Evolutionary conservation across 2,329 filamentous ascomycete genomes (phyloP).

Genomic region (Aspergillus sp.): DNA sequence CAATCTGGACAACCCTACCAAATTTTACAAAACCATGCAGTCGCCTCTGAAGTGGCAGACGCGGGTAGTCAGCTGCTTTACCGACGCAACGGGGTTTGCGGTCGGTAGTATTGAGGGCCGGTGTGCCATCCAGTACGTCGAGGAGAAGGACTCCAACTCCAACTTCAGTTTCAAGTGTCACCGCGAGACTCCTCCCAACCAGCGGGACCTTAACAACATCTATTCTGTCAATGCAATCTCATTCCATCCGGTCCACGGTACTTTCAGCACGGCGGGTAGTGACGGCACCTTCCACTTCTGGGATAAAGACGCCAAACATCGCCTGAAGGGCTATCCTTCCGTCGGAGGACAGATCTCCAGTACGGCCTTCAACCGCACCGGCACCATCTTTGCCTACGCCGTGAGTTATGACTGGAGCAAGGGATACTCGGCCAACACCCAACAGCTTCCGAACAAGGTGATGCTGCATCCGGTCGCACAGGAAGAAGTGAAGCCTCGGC

Average conservation of each 20-base stretch:
- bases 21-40: constrained; percentile 94
- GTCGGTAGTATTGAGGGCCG: constrained; percentile 96
- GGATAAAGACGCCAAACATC: constrained; percentile 88
- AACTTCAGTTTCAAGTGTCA: constrained; percentile 99
- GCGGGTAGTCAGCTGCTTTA: constrained; percentile 89
- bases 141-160: constrained; percentile 85
- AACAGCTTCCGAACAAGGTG: constrained; percentile 69
- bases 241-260: constrained; percentile 94
- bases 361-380: constrained; percentile 86
- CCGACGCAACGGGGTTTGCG: constrained; percentile 86
- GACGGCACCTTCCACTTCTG: constrained; percentile 82
- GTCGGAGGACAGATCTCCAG: constrained; percentile 85
- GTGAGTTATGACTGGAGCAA: constrained; percentile 99
- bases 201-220: constrained; percentile 76
- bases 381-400: constrained; percentile 82
- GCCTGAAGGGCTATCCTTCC: constrained; percentile 82
- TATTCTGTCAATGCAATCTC: constrained; percentile 96
- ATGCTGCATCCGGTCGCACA: constrained; percentile 75
- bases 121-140: constrained; percentile 97
- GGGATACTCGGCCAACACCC: constrained; percentile 82
- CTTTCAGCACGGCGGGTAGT: constrained; percentile 94
- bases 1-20: constrained; percentile 81
- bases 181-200: constrained; percentile 68
- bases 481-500: constrained; percentile 62
- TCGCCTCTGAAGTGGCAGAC: constrained; percentile 99